Conservation (phyloP, 2,329 filamentous ascomycete species). For the Akanthomyces uredinophilus region DNA sequence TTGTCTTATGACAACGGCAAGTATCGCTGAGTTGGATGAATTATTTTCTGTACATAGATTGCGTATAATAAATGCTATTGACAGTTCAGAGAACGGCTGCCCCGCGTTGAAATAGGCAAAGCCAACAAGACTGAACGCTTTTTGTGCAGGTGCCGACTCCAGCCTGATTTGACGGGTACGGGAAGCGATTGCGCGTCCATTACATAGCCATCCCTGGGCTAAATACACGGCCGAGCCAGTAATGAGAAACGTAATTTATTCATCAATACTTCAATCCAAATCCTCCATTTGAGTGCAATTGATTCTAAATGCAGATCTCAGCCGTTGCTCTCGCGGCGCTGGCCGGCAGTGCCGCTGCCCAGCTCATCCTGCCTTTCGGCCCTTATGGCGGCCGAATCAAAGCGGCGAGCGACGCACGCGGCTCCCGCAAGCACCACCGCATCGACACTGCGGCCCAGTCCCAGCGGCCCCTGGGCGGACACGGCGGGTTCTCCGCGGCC, state of each 20-base stretch:
- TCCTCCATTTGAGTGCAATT: no score
- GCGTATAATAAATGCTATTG: no score
- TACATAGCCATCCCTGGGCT: background rate
- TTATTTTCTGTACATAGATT: no score
- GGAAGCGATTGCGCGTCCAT: slow-evolving; percentile 6
- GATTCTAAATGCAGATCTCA: background rate
- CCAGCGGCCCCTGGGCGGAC: background rate
- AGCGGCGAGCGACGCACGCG: background rate
- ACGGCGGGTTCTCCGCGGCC: background rate
- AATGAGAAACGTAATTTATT: background rate
- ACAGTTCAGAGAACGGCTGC: no score
- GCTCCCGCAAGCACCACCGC: background rate
- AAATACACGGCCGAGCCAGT: no score
- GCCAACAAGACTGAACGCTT: background rate
- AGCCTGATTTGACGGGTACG: slow-evolving; percentile 4
- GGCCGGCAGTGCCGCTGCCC: background rate
- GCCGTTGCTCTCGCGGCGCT: background rate
- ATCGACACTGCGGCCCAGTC: background rate
- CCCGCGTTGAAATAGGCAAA: background rate
- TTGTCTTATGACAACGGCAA: no score
- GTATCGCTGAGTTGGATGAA: no score
- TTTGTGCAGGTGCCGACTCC: background rate
- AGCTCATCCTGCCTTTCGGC: background rate
- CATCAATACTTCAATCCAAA: background rate
- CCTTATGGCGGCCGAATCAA: background rate